Evolutionary conservation across 2,329 filamentous ascomycete genomes (phyloP).

Genomic region (Calycina herbarum): DNA sequence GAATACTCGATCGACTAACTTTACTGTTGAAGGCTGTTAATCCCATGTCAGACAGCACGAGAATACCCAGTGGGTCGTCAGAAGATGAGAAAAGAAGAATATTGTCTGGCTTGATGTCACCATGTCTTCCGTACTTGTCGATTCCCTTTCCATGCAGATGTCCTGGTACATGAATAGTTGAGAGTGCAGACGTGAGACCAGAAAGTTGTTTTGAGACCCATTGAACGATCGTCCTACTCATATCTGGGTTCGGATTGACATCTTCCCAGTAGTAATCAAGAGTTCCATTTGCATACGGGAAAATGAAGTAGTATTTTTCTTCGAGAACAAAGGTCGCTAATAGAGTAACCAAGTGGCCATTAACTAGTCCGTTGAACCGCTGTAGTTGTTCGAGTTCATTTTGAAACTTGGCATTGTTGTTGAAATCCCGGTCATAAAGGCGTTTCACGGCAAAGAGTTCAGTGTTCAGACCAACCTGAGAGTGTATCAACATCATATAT

Average conservation of each 20-base stretch:
- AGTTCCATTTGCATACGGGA: slow-evolving; percentile 33
- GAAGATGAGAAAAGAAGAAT: slow-evolving; percentile 29
- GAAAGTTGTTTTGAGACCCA: slow-evolving; percentile 14
- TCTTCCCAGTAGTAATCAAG: slow-evolving; percentile 27
- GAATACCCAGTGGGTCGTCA: slow-evolving; percentile 9
- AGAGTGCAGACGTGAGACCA: slow-evolving; percentile 16
- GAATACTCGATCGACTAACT: slow-evolving; percentile 13
- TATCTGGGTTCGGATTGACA: not conserved
- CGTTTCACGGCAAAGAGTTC: slow-evolving; percentile 16
- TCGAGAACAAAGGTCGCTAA: slow-evolving; percentile 25
- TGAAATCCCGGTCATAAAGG: not conserved
- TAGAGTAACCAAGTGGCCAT: slow-evolving; percentile 32
- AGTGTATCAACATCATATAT: not conserved
- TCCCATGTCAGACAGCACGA: slow-evolving; percentile 32
- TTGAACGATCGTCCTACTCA: not conserved
- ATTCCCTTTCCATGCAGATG: not conserved
- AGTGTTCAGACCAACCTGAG: slow-evolving; percentile 9
- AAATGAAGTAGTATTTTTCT: slow-evolving; percentile 29
- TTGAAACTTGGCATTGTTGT: slow-evolving; percentile 2
- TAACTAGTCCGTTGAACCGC: slow-evolving; percentile 13
- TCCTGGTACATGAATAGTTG: slow-evolving; percentile 22
- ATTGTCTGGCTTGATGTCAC: slow-evolving; percentile 36
- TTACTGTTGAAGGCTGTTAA: slow-evolving; percentile 23
- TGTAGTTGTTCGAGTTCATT: slow-evolving; percentile 13
- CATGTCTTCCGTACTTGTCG: slow-evolving; percentile 30